phyloP scores from a whole-genome alignment of 352 stramenopile genomes.

The Thalassiosira mediterranea region DNA sequence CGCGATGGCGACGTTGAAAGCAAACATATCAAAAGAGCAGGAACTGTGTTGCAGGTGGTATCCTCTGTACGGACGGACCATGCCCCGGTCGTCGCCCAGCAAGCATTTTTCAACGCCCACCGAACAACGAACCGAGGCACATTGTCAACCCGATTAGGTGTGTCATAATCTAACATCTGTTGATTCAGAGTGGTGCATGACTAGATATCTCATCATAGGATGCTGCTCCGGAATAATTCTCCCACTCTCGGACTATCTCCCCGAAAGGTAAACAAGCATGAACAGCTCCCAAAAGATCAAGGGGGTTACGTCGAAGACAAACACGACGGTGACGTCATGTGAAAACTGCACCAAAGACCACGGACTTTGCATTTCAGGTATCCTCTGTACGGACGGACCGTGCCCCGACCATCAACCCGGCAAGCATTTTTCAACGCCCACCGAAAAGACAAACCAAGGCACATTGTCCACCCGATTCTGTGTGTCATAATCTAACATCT shows the following conservation, averaged over 20 bases:
- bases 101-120: constrained; percentile 75
- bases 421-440: constrained; percentile 74
- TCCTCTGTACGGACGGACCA: constrained; percentile 61
- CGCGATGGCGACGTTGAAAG: constrained; percentile 2
- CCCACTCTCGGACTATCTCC: no score
- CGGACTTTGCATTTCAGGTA: no score
- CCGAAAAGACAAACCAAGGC: constrained; percentile 12
- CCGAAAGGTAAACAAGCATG: no score
- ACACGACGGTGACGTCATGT: constrained; percentile 1
- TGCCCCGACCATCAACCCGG: constrained; percentile 18
- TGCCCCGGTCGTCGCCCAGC: constrained; percentile 18
- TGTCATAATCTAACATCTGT: constrained; percentile 83
- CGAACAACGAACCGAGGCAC: constrained; percentile 33
- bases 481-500: constrained; percentile 83
- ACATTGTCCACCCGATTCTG: constrained; percentile 29
- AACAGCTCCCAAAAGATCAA: no score
- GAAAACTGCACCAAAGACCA: constrained; percentile 5
- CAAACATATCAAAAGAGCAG: constrained; percentile 15
- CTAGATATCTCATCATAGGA: constrained; percentile 78
- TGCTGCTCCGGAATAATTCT: no score
- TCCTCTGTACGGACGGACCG: constrained; percentile 61
- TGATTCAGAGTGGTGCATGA: constrained; percentile 86
- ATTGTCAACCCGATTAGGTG: constrained; percentile 38
- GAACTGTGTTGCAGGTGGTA: no score
- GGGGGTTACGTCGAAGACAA: no score